Evolutionary conservation across 2,329 filamentous ascomycete genomes (phyloP).

Genomic region (Corinectria fuckeliana): DNA sequence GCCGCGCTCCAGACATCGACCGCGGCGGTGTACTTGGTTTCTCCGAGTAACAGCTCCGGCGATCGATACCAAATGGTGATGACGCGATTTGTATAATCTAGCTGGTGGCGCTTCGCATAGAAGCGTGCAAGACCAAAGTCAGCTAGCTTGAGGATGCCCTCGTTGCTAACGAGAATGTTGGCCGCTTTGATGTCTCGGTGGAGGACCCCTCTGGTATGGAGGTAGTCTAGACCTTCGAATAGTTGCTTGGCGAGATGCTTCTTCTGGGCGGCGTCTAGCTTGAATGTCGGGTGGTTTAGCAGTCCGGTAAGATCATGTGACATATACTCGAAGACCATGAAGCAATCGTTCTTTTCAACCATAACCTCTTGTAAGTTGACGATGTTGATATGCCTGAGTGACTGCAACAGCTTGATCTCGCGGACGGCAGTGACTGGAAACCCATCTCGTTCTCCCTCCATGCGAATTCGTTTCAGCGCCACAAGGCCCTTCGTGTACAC

Average conservation of each 20-base stretch:
- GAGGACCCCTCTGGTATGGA: constrained; percentile 90
- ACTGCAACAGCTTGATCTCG: constrained; percentile 92
- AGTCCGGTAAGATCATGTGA: constrained; percentile 95
- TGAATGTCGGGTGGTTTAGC: constrained; percentile 92
- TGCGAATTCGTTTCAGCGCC: constrained; percentile 87
- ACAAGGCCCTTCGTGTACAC: constrained; percentile 88
- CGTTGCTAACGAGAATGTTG: constrained; percentile 92
- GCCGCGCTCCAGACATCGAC: constrained; percentile 98
- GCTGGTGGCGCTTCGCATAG: constrained; percentile 88
- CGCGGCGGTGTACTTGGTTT: constrained; percentile 87
- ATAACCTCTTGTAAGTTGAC: constrained; percentile 89
- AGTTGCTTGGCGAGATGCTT: constrained; percentile 93
- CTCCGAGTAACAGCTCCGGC: constrained; percentile 87
- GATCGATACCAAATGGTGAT: constrained; percentile 92
- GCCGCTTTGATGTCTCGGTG: constrained; percentile 98
- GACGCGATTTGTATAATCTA: constrained; percentile 97
- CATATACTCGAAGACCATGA: constrained; percentile 99
- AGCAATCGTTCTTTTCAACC: constrained; percentile 98
- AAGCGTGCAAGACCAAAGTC: constrained; percentile 97
- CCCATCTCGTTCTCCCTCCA: constrained; percentile 91
- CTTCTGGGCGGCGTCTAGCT: constrained; percentile 82
- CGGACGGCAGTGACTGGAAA: constrained; percentile 91
- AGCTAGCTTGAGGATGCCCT: constrained; percentile 87
- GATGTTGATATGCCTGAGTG: constrained; percentile 80
- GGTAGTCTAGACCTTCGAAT: constrained; percentile 91